Conservation (phyloP, 352 stramenopile genomes). For the Pythium pyrilobum region DNA sequence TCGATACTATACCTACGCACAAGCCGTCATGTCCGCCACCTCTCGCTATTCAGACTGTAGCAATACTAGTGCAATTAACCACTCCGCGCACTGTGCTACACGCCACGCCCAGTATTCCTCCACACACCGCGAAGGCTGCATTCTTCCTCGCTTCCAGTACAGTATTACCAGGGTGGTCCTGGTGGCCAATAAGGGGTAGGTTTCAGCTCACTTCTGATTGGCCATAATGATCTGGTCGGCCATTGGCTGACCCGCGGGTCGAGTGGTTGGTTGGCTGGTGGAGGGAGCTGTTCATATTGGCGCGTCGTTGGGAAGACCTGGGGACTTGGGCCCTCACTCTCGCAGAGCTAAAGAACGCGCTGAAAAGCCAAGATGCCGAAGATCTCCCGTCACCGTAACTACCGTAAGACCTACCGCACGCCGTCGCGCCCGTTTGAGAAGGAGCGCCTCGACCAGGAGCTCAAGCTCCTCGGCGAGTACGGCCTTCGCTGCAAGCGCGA, state of each 20-base stretch:
- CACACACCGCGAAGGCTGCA: background rate
- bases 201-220: background rate
- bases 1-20: background rate
- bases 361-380: conserved; percentile 72
- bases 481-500: conserved; percentile 99
- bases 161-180: background rate
- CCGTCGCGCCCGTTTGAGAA: conserved; percentile 99
- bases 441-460: conserved; percentile 98
- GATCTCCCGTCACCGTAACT: conserved; percentile 84
- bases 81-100: too few relatives aligned
- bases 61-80: too few relatives aligned
- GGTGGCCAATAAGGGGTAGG: conserved; percentile 12
- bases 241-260: conserved; percentile 7
- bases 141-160: background rate
- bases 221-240: background rate
- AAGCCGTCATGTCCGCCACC: too few relatives aligned
- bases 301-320: background rate
- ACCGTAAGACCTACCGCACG: conserved; percentile 99
- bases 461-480: conserved; percentile 99
- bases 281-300: conserved; percentile 12
- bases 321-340: conserved; percentile 27
- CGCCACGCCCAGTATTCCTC: too few relatives aligned
- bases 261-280: conserved; percentile 25
- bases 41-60: too few relatives aligned
- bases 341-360: conserved; percentile 65